Evolutionary conservation across 1,284 basidiomycete species (phyloP), one percentile per base, ranked within the genome.

Genomic region (Phaffia rhodozyma): DNA sequence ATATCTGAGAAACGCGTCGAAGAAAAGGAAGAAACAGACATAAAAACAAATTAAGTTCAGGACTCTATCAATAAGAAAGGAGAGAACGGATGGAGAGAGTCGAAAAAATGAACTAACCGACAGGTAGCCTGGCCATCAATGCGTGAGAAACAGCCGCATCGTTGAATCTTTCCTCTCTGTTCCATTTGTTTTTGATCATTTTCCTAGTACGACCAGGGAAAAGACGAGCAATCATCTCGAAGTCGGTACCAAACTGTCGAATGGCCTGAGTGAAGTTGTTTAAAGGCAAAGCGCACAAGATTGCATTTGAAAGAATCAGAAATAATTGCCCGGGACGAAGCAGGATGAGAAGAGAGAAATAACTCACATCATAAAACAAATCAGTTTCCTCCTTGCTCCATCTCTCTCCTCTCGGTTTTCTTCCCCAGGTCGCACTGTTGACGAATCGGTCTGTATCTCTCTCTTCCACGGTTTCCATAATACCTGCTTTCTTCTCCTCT

Each of bases 121-220:
- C 49, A 20, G 62, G 62, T 1, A 71, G 70, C 52, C 66, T 67
- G 27, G 50, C 60, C 58, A 63, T 68, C 7, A 74, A 62, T 16
- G 72, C 72, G 4, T 63, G 59, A 5, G 72, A 72, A 38, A 74
- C 69, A 25, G 59, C 38, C 25, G 68, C 79, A 30, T 84, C 80
- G 71, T 91, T 85, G 70, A 81, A 83, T 75, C 83, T 87, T 72
- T 93, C 91, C 74, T 93, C 90, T 0, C 83, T 80, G 70, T 87
- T 90, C 79, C 90, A 93, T 74, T 94, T 94, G 71, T 86, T 86
- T 75, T 91, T 91, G 75, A 91, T 91, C 55, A 89, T 84, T 69
- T 86, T 87, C 21, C 91, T 81, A 70, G 88, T 86, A n/a, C 91
- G 84, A 21, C 86, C 85, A 32, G 89, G 89, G 47, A 93, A 80